Base-by-base conservation (phyloP, 1,139 yeast genomes). In the Candida gigantensis region DNA sequence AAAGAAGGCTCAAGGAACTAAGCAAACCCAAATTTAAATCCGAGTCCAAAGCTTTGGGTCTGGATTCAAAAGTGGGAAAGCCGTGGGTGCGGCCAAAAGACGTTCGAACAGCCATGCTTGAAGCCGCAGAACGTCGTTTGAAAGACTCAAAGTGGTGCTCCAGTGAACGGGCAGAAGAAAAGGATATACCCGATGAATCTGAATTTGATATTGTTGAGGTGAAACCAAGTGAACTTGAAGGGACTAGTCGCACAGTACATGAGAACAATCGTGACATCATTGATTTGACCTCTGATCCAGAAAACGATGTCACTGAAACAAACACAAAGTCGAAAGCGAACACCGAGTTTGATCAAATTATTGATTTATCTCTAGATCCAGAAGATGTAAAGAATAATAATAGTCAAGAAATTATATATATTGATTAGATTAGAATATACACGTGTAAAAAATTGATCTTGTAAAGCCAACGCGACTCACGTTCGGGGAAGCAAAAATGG, bases 41-140 rank as follows among this genome's bases (percentile, higher is more conserved):
- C 1, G 79, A 72, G 41, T 51, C 63, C 1, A 52, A 72, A 29
- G 57, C 56, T 32, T 46, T 69, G 30, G 74, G 76, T 1, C 49
- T 52, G 12, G 39, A 24, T 9, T 37, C 47, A 2, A 40, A 38
- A 28, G 34, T 39, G 4, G 28, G 35, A 6, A 51, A 49, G 36
- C 26, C 40, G 4, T 14, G 24, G 14, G 23, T 20, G 6, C 40
- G 37, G 18, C 54, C 42, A 30, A 46, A 51, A 14, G 58, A 69
- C 5, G 43, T 74, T 33, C 61, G 78, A 34, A 76, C 70, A 25
- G 61, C 81, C 47, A 77, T 82, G 32, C 63, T 80, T 5, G 71
- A 68, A 39, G 95, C 96, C 1, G 86, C 94, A 0, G 81, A 81
- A 43, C 60, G 84, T 44, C 62, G 96, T 38, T 55, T 69, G 6